Base-by-base conservation (phyloP, 2,329 filamentous ascomycete genomes). In the Fusarium lyarnte region DNA sequence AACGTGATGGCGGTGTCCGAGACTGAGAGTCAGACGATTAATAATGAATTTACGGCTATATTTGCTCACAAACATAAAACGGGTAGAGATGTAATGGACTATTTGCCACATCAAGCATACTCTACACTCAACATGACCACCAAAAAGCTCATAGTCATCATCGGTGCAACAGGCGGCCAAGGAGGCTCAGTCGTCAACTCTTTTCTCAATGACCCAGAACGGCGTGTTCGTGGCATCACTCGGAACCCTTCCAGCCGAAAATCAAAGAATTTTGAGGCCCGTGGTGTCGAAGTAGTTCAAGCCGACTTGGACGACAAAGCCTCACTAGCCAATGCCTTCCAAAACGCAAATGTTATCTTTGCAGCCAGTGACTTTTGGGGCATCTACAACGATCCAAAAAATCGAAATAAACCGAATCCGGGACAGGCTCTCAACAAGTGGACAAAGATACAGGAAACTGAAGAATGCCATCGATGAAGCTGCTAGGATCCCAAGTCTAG, bases 401-500 rank as follows among this genome's bases (percentile, higher is more conserved):
- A 54, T 29, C 17, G 4, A 17, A 31, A 63, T 5, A 55, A 46
- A 39, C 58, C 58, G 36, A 41, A 36, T 16, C 46, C 14, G 2
- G 62, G 29, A 5, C 42, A 53, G 19, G 29, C 31, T 31, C 60
- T 39, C 12, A 63, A 65, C 27, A 35, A 47, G 25, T 65, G 46
- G 58, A 17, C 60, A 21, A 64, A 63, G 17, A 10, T 13, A 25
- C 39, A 54, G 33, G 59, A 64, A 49, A 64, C 59, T 66, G 17
- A 49, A 64, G 35, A 58, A 57, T 9, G n/a, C 42, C 7, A 66
- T 66, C 14, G 31, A 66, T 6, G 36, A 66, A 64, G 63, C 63
- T 16, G 31, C 36, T 5, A 55, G 35, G 19, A 10, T 49, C 8
- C 2, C 41, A 16, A 46, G n/a, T 16, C 35, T 63, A 6, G 38